Base-by-base conservation (phyloP, 2,329 filamentous ascomycete species). In the Fusarium circinatum region DNA sequence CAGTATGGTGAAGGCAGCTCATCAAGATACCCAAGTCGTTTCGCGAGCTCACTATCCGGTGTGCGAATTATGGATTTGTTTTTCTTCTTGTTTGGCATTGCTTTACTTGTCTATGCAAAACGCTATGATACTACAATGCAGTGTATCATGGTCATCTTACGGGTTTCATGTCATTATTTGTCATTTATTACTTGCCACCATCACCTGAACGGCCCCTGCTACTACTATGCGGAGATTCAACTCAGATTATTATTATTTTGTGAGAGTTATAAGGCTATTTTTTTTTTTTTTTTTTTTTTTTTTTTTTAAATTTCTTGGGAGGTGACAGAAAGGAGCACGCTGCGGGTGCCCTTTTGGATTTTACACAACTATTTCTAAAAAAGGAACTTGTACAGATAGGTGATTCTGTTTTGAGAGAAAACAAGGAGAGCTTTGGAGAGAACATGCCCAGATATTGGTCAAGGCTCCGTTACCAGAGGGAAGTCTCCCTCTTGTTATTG, bases 1-100 rank as follows among this genome's bases (percentile, higher is more conserved):
- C 72, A 77, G 73, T 71, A 72, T 68, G 73, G 71, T 71, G 73
- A 75, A 76, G 71, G 75, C 76, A 76, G 77, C 79, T 78, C 76
- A 79, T 76, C 74, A 80, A 83, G 81, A 83, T 83, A 83, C 82
- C 82, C 82, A 82, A 81, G 80, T 82, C 79, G 76, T 78, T 78
- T 73, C 69, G 74, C 78, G 80, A 80, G 79, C 80, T 81, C 80
- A 79, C 80, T 75, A 78, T 79, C 79, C 78, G 77, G 79, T 77
- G 75, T 76, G 78, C 78, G 70, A 55, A 80, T 72, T 76, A 72
- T 78, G 75, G 72, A 78, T 65, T 74, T 73, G 71, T 79, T 68
- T 68, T 72, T 68, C 57, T 73, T 76, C 68, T 73, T 69, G 51
- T 71, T 75, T 71, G 68, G 65, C 66, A 67, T 74, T 71, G 64